These are phyloP conservation scores for Backusella liffmaniae DNA, from an alignment of 192 early-diverging fungal species.

Conservation along the genomic window DNA sequence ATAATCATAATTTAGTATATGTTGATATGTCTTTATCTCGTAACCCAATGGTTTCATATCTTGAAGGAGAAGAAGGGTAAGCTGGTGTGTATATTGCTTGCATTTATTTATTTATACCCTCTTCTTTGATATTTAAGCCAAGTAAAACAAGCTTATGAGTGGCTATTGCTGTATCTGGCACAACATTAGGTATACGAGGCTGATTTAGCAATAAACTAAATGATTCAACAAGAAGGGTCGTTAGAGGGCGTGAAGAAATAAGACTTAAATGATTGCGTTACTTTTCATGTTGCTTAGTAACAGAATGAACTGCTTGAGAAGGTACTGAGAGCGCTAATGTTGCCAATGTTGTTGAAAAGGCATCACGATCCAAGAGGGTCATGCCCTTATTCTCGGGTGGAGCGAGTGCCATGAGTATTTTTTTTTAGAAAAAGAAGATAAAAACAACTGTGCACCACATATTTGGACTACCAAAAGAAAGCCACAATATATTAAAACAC, in stretches of 20 bases:
- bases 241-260: not conserved
- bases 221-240: not conserved
- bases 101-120: not conserved
- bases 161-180: conserved; percentile 34
- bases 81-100: not conserved
- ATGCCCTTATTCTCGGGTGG: conserved; percentile 15
- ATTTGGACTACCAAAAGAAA: too few species aligned
- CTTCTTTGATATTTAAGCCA: conserved; percentile 36
- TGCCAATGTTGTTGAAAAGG: not conserved
- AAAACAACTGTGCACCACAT: too few species aligned
- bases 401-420: not conserved
- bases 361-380: conserved; percentile 9
- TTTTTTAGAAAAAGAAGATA: not conserved
- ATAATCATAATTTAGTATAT: conserved; percentile 15
- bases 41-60: not conserved
- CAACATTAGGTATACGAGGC: not conserved
- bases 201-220: conserved; percentile 14
- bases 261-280: not conserved
- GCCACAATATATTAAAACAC: too few species aligned
- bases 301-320: not conserved
- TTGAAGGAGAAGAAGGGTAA: not conserved
- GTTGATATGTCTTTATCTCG: conserved; percentile 2
- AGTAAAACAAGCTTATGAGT: conserved; percentile 46
- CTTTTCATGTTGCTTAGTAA: conserved; percentile 5
- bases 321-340: conserved; percentile 1